A percentile compares a stretch with the other conserved stretches of the same genome.
These are phyloP conservation scores for Pichia sp. DNA, from an alignment of 1,139 yeast genomes.

Conservation along the genomic window DNA sequence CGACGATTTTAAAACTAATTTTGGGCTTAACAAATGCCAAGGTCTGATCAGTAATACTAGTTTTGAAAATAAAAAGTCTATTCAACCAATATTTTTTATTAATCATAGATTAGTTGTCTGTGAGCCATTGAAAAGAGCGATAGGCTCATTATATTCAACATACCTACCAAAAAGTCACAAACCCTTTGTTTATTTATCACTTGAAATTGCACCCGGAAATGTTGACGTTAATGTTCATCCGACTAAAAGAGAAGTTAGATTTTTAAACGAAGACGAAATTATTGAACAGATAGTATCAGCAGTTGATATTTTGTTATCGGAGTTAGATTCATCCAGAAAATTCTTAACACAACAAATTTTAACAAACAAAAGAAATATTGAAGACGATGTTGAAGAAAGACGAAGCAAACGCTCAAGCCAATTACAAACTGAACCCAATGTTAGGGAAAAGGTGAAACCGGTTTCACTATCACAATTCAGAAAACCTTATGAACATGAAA, in stretches of 20 bases:
- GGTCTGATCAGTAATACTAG: slow-evolving; percentile 74
- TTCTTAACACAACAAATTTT: slow-evolving; percentile 61
- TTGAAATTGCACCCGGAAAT: slow-evolving; percentile 59
- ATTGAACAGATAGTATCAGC: slow-evolving; percentile 50
- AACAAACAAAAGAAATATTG: slow-evolving; percentile 20
- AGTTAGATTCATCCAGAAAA: slow-evolving; percentile 63
- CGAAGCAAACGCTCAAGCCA: slow-evolving; percentile 8
- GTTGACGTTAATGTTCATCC: slow-evolving; percentile 96
- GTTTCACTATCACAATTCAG: slow-evolving; percentile 20
- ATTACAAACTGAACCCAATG: not conserved
- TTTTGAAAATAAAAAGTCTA: slow-evolving; percentile 59
- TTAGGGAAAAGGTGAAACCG: slow-evolving; percentile 11
- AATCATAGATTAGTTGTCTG: slow-evolving; percentile 79
- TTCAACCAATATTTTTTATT: slow-evolving; percentile 72
- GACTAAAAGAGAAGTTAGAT: slow-evolving; percentile 86
- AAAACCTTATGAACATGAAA: slow-evolving; percentile 51
- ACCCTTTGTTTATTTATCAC: slow-evolving; percentile 70
- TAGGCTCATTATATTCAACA: slow-evolving; percentile 55
- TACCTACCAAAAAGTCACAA: slow-evolving; percentile 76
- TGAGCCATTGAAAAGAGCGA: slow-evolving; percentile 70
- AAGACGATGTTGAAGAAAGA: slow-evolving; percentile 13
- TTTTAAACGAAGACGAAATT: slow-evolving; percentile 81
- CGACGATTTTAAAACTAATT: slow-evolving; percentile 23
- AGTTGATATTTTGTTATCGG: slow-evolving; percentile 47
- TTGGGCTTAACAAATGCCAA: slow-evolving; percentile 43